Base-by-base conservation (phyloP, 441 rosid genomes). In the Euphorbia corollata region DNA sequence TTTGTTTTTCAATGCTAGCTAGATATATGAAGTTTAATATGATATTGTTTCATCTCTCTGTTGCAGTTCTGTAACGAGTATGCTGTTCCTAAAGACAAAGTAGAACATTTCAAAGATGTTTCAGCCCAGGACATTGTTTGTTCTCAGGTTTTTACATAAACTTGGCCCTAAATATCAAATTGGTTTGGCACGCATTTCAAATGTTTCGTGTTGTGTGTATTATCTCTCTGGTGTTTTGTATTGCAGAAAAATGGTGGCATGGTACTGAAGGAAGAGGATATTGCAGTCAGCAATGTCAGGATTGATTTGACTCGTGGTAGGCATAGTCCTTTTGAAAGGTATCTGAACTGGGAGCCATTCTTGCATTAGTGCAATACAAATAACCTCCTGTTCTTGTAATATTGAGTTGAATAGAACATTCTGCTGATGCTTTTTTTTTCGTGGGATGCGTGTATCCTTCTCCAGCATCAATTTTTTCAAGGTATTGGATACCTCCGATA, bases 31-130 rank as follows among this genome's bases (percentile, higher is more conserved):
- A 27, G 67, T 53, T 74, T 51, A 60, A 54, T n/a, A 13, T 6
- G 56, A 10, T 43, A 0, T 8, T 43, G 18, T 57, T 1, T 63
- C 20, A 65, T 53, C 64, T 59, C 32, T 34, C 36, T 67, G 27
- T 74, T 71, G 79, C 92, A 93, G 98, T 93, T 93, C 75, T 93
- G 98, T 75, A 93, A 93, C 69, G 98, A 90, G 77, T 93, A 83
- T 73, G 81, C 97, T 30, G 97, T 93, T 78, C 97, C 98, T 1
- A 93, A 83, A 80, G 91, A 90, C 71, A 77, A 84, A 62, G 39
- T 88, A 58, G 98, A 87, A 65, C 77, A 93, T 78, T 93, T 88
- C 82, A 88, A 84, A 78, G 74, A 83, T n/a, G 87, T 90, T 51
- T 88, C 97, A 32, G 84, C 94, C 0, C 83, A 84, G 73, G 98